Evolutionary conservation across 2,329 filamentous ascomycete genomes (phyloP), one percentile per base, ranked within the genome.

Genomic region (Fusarium nygamai): DNA sequence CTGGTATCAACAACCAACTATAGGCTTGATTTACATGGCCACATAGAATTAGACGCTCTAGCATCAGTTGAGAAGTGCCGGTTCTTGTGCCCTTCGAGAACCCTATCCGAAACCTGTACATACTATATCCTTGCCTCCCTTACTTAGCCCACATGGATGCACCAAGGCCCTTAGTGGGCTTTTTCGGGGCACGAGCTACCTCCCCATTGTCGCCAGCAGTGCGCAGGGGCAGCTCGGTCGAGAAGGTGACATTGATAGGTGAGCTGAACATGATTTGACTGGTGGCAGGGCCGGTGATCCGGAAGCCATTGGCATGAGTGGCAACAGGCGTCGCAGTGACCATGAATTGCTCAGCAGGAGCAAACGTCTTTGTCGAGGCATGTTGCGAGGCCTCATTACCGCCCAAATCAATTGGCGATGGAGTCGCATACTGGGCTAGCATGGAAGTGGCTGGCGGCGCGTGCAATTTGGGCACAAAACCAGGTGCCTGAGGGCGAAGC

Each of bases 121-220:
- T 44, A 31, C 47, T 56, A 31, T 44, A 11, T 59, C 34, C 33
- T 38, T 61, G 17, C 44, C 38, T 24, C 29, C 36, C 48, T 51
- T 53, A 67, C 36, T 60, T 64, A 31, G 76, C 76, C 76, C 76
- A 78, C 64, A 77, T 76, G 19, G 76, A 78, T 24, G 72, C 68
- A 16, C 51, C 50, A 9, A 78, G 54, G 4, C 76, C 76, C 22
- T 69, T 58, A 12, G 62, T 68, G 11, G 66, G 71, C 39, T 70
- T 78, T n/a, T 57, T 44, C 22, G 33, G 31, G 36, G 51, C 51
- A 43, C 36, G 51, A 56, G 17, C 51, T 41, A 29, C 51, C 51
- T n/a, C 36, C 16, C 22, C 31, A n/a, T 29, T 72, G 31, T 51
- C 61, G 43, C 54, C 31, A 41, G 22, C 46, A 34, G 38, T 53